Evolutionary conservation across 148 eudicot species (phyloP).

Genomic region (Drosera capensis): DNA sequence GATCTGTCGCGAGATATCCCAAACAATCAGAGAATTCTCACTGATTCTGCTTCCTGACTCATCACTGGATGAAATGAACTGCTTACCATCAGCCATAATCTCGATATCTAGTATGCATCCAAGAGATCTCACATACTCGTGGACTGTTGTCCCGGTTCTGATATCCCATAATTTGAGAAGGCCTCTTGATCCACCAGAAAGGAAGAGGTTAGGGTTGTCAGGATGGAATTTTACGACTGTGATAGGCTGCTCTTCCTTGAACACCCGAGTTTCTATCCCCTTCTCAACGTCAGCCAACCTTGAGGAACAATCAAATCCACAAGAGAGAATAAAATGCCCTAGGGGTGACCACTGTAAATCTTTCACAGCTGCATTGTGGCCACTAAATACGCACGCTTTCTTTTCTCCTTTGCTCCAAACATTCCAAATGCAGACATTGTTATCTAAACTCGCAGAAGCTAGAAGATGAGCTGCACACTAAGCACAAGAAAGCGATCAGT

Average conservation of each 20-base stretch:
- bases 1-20: conserved; percentile 78
- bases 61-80: conserved; percentile 80
- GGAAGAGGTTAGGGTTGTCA: conserved; percentile 48
- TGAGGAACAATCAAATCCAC: conserved; percentile 73
- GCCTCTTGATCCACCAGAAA: conserved; percentile 87
- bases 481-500: conserved; percentile 26
- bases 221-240: conserved; percentile 63
- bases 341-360: conserved; percentile 72
- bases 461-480: conserved; percentile 89
- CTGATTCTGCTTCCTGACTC: conserved; percentile 57
- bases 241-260: conserved; percentile 71
- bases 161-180: conserved; percentile 73
- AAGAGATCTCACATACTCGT: conserved; percentile 44
- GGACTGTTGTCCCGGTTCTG: conserved; percentile 44
- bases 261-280: conserved; percentile 51
- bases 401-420: conserved; percentile 61
- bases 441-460: conserved; percentile 96
- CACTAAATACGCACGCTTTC: conserved; percentile 39
- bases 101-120: conserved; percentile 84
- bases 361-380: conserved; percentile 76
- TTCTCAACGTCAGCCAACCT: conserved; percentile 66
- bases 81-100: conserved; percentile 45
- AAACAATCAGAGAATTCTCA: conserved; percentile 75
- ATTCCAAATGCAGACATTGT: conserved; percentile 63
- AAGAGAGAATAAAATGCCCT: conserved; percentile 62